Base-by-base conservation (phyloP, 2,329 filamentous ascomycete genomes). In the Fonsecaea multimorphosa region DNA sequence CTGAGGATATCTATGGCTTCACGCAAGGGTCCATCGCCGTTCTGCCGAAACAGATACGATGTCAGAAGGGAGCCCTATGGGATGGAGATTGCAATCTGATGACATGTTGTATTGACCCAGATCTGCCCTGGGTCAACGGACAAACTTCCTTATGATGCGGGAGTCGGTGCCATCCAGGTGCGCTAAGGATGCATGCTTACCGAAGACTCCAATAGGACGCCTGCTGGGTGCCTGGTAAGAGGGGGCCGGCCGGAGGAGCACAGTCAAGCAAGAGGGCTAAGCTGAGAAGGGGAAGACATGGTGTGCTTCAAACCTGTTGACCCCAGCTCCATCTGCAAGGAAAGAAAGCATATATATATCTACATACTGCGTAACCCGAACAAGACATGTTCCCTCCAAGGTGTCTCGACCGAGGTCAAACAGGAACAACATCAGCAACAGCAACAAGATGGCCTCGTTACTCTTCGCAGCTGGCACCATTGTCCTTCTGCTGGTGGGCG, bases 381-480 rank as follows among this genome's bases (percentile, higher is more conserved):
- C 44, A 49, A 27, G 22, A 24, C 19, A 24, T 49, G 44, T 19
- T 12, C 24, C 19, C 44, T 49, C 19, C n/a, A 24, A 24, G 2
- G 8, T 12, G 8, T 49, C 19, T 49, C 44, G 51, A 32, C 51
- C 24, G 51, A 32, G 27, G 27, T 22, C 51, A 54, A 54, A 6
- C 27, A 54, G 2, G 19, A 49, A 24, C 44, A 49, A 24, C 8
- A 49, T 6, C 38, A 40, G 2, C 44, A 11, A 27, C 3, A 31
- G 29, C 19, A 24, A 11, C 29, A 55, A 27, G 12, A 65, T 65
- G 63, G 12, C 40, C 49, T 65, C 58, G 11, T 16, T 34, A 40
- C 11, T 52, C 63, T 22, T 61, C 9, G 6, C 51, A 8, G 31
- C 51, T 2, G 49, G 62, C 16, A 52, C 56, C 2, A 22, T 32